Evolutionary conservation across 2,329 filamentous ascomycete species (phyloP), one percentile per base, ranked within the genome.

Genomic region (Ceratocystis ficicola): DNA sequence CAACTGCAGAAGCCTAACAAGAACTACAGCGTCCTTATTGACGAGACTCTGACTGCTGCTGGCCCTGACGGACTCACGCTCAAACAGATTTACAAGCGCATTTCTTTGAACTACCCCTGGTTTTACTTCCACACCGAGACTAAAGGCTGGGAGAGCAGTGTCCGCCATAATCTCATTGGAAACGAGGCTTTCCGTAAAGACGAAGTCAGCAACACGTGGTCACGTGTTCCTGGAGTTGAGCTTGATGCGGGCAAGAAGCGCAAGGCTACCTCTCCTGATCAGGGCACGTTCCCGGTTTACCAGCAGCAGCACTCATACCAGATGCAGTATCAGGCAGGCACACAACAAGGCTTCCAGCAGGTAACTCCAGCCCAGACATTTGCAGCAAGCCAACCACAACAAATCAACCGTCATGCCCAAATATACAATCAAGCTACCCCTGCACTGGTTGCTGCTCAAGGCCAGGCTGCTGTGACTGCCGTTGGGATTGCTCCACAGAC

Each of bases 111-210:
- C 69, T 84, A 84, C 69, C 82, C 82, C 8, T 84, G 80, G 77
- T 85, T 82, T 69, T 81, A 80, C 69, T 85, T 85, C 70, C 77
- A 76, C 65, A 81, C 82, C 20, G 82, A 83, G 71, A 85, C 83
- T 5, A 85, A 84, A 71, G 83, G 83, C n/a, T 85, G 83, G 83
- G 82, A 85, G 72, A 85, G 82, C 69, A 85, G 82, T 70, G 83
- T 85, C n/a, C 80, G 83, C 0, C 83, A 85, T 70, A 85, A 85
- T 66, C 77, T 85, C 32, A 83, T 85, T 69, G 82, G 82, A 1
- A 85, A 85, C 71, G 80, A 82, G 69, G 83, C 82, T 5, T 85
- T 85, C 71, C 77, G 76, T 69, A 85, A 85, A 72, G 79, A 82
- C 68, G 81, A 83, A 46, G 77, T 78, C 32, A 82, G 79, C 1